Percentiles rank a stretch among this genome's conserved stretches.
phyloP scores from a whole-genome alignment of 106 monocot genomes.

The Acorus calamus region DNA sequence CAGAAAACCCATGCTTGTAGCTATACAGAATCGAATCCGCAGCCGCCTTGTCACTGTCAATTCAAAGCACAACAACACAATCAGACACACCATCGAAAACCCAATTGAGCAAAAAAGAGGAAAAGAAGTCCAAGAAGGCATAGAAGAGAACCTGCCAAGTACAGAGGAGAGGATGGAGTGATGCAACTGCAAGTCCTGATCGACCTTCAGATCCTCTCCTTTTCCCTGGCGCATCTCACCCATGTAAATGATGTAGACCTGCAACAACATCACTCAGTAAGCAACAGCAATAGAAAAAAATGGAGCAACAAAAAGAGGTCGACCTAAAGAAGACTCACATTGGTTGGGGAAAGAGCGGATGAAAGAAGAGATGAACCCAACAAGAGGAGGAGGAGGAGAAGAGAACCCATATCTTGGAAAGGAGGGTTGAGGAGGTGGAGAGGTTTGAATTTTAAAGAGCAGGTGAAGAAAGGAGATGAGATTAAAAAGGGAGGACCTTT shows the following conservation, averaged over 20 bases:
- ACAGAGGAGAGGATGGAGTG: conserved; percentile 27
- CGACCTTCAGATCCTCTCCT: conserved; percentile 8
- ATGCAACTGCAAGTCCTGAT: conserved; percentile 16
- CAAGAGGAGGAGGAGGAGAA: too few species aligned
- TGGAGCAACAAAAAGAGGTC: neutral
- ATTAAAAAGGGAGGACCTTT: too few species aligned
- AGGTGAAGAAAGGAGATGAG: too few species aligned
- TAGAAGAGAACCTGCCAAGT: conserved; percentile 25
- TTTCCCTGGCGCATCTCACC: conserved; percentile 12
- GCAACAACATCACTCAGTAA: neutral
- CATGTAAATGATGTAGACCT: conserved; percentile 63
- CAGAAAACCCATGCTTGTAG: conserved; percentile 43
- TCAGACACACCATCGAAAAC: neutral
- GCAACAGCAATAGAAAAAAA: neutral
- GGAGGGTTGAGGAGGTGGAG: too few species aligned
- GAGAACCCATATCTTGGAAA: too few species aligned
- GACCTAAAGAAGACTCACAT: conserved; percentile 1
- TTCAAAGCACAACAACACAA: neutral
- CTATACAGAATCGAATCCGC: conserved; percentile 31
- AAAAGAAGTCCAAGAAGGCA: neutral
- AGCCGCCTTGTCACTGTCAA: conserved; percentile 22
- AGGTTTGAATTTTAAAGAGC: too few species aligned
- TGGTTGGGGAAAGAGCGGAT: neutral
- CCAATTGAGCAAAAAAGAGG: neutral
- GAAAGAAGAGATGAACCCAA: too few species aligned